Conservation (phyloP, 164 flowering plant species). For the Paratinospora sagittata region DNA sequence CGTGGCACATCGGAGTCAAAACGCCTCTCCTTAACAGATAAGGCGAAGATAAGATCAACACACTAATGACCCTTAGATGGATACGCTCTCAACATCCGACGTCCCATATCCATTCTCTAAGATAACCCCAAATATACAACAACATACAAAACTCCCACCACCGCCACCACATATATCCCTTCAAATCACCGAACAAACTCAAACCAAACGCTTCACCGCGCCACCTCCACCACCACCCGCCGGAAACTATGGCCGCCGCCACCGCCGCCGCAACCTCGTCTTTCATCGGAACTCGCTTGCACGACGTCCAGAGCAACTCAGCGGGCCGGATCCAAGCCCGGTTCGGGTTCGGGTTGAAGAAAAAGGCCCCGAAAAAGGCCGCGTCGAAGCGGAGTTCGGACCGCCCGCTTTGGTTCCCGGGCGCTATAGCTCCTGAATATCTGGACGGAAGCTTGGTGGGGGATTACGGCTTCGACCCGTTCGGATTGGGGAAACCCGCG, state of each 20-base stretch:
- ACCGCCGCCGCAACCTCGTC: conserved; percentile 64
- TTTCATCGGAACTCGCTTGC: conserved; percentile 72
- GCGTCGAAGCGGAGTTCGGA: conserved; percentile 25
- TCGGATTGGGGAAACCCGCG: conserved; percentile 91
- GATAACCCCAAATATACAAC: no score
- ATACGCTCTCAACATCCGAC: conserved; percentile 56
- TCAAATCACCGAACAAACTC: conserved; percentile 5
- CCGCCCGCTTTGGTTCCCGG: conserved; percentile 94
- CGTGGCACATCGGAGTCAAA: neutral
- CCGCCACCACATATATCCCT: conserved; percentile 18
- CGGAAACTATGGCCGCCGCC: conserved; percentile 32
- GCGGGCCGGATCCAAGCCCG: conserved; percentile 53
- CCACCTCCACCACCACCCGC: conserved; percentile 7
- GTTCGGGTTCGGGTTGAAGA: conserved; percentile 47
- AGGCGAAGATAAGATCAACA: conserved; percentile 60
- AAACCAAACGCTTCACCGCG: neutral
- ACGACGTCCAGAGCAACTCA: conserved; percentile 28
- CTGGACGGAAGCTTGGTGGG: conserved; percentile 86
- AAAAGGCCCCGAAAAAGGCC: conserved; percentile 36
- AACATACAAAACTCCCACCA: neutral
- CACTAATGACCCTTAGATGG: conserved; percentile 56
- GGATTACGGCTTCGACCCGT: conserved; percentile 95
- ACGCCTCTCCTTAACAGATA: conserved; percentile 31
- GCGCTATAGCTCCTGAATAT: conserved; percentile 82
- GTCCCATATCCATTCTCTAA: conserved; percentile 17